phyloP scores from a whole-genome alignment of 169 alveolate species.

The Cryptosporidium parvum region DNA sequence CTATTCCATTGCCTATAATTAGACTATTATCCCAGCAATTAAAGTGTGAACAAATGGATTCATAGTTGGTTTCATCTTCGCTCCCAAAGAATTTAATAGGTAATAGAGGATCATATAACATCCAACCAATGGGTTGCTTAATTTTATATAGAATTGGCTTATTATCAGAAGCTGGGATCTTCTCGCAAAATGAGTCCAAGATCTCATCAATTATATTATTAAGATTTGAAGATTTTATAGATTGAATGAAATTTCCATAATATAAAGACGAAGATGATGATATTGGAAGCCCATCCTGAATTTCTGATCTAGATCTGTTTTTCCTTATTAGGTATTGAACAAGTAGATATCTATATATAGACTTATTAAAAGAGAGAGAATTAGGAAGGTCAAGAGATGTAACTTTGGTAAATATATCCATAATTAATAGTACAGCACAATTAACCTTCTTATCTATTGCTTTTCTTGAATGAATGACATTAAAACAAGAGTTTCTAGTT shows the following conservation, averaged over 20 bases:
- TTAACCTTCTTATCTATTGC: not conserved
- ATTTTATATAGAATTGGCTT: constrained; percentile 48
- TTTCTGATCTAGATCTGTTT: constrained; percentile 59
- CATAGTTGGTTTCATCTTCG: not conserved
- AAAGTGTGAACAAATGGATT: not conserved
- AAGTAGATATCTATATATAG: constrained; percentile 23
- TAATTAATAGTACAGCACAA: constrained; percentile 4
- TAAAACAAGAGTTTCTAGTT: not conserved
- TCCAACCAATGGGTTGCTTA: constrained; percentile 71
- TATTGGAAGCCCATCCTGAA: constrained; percentile 48
- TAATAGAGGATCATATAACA: constrained; percentile 53
- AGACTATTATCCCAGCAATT: not conserved
- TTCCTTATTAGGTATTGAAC: constrained; percentile 38
- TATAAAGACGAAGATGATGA: constrained; percentile 33
- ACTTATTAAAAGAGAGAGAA: constrained; percentile 32
- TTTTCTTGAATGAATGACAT: not conserved
- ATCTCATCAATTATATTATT: constrained; percentile 27
- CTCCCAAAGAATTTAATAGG: constrained; percentile 18
- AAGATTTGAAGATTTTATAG: constrained; percentile 24
- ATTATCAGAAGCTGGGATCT: constrained; percentile 42
- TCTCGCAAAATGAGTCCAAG: constrained; percentile 34
- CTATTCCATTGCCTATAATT: not conserved
- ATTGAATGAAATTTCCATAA: constrained; percentile 55
- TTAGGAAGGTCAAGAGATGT: constrained; percentile 47
- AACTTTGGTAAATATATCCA: constrained; percentile 33